Conservation (phyloP, 2,329 filamentous ascomycete species). For the Trichophyton verrucosum region DNA sequence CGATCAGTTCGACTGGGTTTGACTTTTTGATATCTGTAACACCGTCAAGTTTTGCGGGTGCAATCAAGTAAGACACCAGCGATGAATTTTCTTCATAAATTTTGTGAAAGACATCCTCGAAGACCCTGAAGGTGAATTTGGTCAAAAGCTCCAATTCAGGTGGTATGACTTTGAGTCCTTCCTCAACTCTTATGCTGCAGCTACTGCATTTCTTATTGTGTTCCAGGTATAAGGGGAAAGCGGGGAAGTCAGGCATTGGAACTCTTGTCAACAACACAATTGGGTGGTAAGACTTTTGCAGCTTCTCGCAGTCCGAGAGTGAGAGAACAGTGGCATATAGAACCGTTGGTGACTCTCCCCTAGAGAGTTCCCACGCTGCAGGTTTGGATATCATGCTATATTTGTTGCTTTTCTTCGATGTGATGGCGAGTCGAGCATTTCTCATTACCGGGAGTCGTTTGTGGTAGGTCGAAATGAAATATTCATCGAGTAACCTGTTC, state of each 20-base stretch:
- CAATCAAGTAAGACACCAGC: slow-evolving; percentile 73
- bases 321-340: slow-evolving; percentile 53
- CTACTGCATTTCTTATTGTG: slow-evolving; percentile 49
- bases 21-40: neutral
- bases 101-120: slow-evolving; percentile 82
- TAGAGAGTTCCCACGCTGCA: slow-evolving; percentile 49
- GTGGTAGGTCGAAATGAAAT: slow-evolving; percentile 60
- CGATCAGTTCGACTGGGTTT: slow-evolving; percentile 26
- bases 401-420: slow-evolving; percentile 56
- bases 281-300: slow-evolving; percentile 49
- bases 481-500: slow-evolving; percentile 55
- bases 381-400: slow-evolving; percentile 77
- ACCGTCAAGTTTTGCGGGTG: slow-evolving; percentile 37
- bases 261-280: slow-evolving; percentile 60
- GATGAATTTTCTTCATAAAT: slow-evolving; percentile 51
- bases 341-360: slow-evolving; percentile 34
- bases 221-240: slow-evolving; percentile 61
- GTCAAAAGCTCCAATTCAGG: slow-evolving; percentile 46
- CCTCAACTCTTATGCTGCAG: slow-evolving; percentile 35
- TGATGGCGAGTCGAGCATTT: slow-evolving; percentile 77
- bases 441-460: slow-evolving; percentile 66
- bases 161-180: slow-evolving; percentile 32
- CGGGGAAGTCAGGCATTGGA: slow-evolving; percentile 50
- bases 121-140: slow-evolving; percentile 61
- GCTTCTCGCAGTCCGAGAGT: slow-evolving; percentile 43